phyloP scores from a whole-genome alignment of 2,329 filamentous ascomycete genomes.

The Dothidotthia symphoricarpi region DNA sequence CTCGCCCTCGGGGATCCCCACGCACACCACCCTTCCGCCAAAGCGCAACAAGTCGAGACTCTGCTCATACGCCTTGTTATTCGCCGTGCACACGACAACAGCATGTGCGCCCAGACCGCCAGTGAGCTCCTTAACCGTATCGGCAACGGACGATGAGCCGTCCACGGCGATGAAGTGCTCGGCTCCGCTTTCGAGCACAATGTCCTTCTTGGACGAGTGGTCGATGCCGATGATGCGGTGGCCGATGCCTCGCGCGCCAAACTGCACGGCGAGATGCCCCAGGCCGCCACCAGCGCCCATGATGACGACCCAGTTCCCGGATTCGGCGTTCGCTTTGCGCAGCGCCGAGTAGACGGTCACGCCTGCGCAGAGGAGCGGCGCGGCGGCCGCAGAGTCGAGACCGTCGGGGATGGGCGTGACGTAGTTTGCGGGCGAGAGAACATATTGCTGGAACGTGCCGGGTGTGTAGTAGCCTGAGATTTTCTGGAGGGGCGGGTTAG shows the following conservation, averaged over 20 bases:
- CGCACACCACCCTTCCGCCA: conserved; percentile 47
- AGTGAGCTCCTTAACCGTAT: conserved; percentile 58
- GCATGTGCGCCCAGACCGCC: conserved; percentile 60
- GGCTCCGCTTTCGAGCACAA: conserved; percentile 61
- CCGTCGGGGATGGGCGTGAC: conserved; percentile 67
- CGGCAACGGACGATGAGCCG: conserved; percentile 50
- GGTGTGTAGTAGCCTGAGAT: conserved; percentile 67
- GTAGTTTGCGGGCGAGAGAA: conserved; percentile 62
- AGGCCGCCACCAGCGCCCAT: conserved; percentile 59
- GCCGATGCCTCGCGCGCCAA: conserved; percentile 60
- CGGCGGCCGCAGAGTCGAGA: conserved; percentile 59
- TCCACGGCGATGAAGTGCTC: conserved; percentile 66
- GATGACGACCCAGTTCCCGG: conserved; percentile 62
- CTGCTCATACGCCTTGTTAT: conserved; percentile 48
- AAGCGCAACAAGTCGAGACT: conserved; percentile 46
- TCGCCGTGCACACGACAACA: conserved; percentile 56
- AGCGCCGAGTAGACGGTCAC: conserved; percentile 67
- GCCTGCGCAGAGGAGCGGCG: conserved; percentile 65
- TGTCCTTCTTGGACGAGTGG: conserved; percentile 61
- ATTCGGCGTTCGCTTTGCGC: conserved; percentile 58
- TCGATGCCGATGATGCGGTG: conserved; percentile 66
- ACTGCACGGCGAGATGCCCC: conserved; percentile 64
- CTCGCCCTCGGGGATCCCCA: conserved; percentile 51
- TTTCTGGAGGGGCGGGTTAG: conserved; percentile 27
- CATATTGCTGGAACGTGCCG: conserved; percentile 72